Conservation (phyloP, 108 stramenopile genomes). For the Schizochytrium sp. region DNA sequence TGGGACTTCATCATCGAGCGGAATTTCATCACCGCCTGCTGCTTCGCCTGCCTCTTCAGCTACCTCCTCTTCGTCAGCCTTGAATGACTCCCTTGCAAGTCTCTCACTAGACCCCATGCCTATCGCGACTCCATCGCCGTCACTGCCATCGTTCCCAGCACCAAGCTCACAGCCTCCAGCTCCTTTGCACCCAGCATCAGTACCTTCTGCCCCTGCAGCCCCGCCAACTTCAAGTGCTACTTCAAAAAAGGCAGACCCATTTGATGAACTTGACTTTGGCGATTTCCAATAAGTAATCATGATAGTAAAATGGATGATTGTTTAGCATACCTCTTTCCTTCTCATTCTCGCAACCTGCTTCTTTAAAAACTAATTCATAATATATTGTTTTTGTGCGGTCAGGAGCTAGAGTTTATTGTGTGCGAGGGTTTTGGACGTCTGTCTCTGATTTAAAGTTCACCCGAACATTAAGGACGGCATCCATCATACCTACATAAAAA, state of each 20-base stretch:
- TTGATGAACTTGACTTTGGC: conserved; percentile 34
- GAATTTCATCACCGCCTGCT: not conserved
- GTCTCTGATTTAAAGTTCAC: no score
- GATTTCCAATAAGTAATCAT: not conserved
- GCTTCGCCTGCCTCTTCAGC: not conserved
- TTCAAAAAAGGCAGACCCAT: not conserved
- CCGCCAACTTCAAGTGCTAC: not conserved
- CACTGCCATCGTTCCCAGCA: not conserved
- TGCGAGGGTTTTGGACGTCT: no score
- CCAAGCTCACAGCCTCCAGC: not conserved
- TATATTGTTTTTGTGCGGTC: no score
- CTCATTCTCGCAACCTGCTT: not conserved
- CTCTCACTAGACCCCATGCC: not conserved
- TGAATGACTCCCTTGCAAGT: not conserved
- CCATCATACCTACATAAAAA: not conserved
- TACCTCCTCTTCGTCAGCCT: not conserved
- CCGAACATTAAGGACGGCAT: no score
- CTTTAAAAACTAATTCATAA: not conserved
- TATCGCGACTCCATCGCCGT: not conserved
- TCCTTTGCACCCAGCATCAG: not conserved
- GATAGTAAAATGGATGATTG: not conserved
- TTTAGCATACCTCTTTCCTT: not conserved
- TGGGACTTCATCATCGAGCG: not conserved
- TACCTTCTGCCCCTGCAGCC: not conserved
- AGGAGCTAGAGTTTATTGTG: no score